Percentiles rank a stretch among this genome's conserved stretches.
These are phyloP conservation scores for Alternaria dauci DNA, from an alignment of 2,329 filamentous ascomycete genomes.

Conservation along the genomic window DNA sequence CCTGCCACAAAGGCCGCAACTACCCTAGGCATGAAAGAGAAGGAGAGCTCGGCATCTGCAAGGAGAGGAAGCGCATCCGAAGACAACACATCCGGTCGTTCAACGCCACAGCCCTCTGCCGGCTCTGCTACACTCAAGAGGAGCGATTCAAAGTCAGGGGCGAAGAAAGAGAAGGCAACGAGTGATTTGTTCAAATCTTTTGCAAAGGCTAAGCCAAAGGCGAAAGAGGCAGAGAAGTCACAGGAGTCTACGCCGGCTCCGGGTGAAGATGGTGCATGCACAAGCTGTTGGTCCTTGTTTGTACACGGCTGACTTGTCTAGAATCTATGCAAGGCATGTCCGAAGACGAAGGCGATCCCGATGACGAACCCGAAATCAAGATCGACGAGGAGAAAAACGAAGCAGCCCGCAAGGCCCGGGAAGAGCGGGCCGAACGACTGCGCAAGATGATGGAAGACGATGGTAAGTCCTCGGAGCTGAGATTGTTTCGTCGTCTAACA, in stretches of 20 bases:
- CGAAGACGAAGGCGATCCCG: conserved; percentile 47
- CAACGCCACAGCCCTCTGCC: conserved; percentile 41
- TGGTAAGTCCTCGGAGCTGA: conserved; percentile 51
- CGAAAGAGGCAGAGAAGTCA: conserved; percentile 55
- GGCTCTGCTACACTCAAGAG: conserved; percentile 40
- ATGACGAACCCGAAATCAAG: conserved; percentile 42
- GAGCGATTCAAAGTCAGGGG: conserved; percentile 51
- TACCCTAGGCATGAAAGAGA: conserved; percentile 30
- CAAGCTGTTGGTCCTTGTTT: background rate
- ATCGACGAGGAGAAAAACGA: conserved; percentile 45
- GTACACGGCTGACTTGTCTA: conserved; percentile 38
- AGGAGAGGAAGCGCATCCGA: conserved; percentile 38
- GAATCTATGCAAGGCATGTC: conserved; percentile 65
- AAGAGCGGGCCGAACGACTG: conserved; percentile 71
- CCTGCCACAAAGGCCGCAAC: conserved; percentile 29
- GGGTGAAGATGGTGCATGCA: conserved; percentile 59
- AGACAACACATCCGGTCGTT: conserved; percentile 47
- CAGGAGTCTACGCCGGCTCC: conserved; percentile 52
- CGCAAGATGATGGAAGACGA: conserved; percentile 79
- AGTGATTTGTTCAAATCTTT: conserved; percentile 79
- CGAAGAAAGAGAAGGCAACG: conserved; percentile 68
- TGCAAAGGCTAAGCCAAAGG: conserved; percentile 71
- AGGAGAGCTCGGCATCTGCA: conserved; percentile 27
- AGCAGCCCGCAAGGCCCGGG: conserved; percentile 56
- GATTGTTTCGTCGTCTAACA: conserved; percentile 23